phyloP scores from a whole-genome alignment of 78 protist species.

The Emiliania huxleyi region DNA sequence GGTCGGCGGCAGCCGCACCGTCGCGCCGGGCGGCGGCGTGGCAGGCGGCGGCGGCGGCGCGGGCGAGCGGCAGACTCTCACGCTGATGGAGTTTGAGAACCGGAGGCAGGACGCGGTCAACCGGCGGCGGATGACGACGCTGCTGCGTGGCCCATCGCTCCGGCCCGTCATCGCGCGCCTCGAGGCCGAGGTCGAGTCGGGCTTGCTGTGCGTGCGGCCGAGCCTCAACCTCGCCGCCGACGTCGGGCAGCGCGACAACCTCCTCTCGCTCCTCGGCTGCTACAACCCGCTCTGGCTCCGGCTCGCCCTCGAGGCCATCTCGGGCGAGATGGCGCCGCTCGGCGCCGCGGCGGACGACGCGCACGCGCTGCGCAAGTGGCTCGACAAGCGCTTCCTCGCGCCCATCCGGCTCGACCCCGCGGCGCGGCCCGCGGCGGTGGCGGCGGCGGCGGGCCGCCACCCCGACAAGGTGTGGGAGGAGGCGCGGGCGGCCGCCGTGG shows the following conservation, averaged over 20 bases:
- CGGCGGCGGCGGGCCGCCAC: neutral
- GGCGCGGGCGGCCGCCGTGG: neutral
- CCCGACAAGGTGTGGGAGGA: neutral
- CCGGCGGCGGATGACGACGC: neutral
- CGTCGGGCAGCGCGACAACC: neutral
- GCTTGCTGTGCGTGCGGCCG: neutral
- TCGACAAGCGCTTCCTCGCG: neutral
- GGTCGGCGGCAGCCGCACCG: too few species aligned
- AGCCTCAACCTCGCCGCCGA: neutral
- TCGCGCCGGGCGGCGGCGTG: too few species aligned
- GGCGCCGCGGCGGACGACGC: neutral
- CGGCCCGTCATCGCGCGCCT: neutral
- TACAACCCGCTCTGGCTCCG: conserved; percentile 17
- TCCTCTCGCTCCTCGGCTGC: neutral
- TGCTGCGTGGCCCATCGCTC: neutral
- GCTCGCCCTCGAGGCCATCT: neutral
- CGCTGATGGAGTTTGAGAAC: neutral
- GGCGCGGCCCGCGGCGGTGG: neutral
- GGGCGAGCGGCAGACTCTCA: neutral
- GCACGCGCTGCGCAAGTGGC: neutral
- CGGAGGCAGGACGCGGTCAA: neutral
- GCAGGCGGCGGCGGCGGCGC: neutral
- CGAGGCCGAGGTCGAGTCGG: neutral
- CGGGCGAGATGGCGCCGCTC: neutral
- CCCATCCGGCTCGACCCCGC: neutral